Evolutionary conservation across 768 basidiomycete genomes (phyloP), one percentile per base, ranked within the genome.

Genomic region (Rhizopogon vinicolor): DNA sequence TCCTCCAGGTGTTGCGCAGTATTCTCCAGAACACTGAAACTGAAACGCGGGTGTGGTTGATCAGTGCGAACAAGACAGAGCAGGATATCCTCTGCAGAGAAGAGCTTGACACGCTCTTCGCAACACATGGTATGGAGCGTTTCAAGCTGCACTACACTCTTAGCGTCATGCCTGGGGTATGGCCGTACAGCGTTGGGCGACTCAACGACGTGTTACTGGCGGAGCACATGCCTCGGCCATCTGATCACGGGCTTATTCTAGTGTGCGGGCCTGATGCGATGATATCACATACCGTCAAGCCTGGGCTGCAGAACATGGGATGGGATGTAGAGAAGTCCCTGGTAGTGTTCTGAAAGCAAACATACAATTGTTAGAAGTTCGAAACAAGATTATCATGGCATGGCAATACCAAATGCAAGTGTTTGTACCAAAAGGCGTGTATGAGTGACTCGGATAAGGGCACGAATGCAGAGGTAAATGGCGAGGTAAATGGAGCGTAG

Each of bases 1-100:
- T 85, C 44, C 65, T 83, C 0, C 82, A 84, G 63, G 77, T 84
- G 19, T 66, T 84, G 1, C 75, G 79, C 1, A 72, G 72, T 45
- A 68, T 84, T 44, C 65, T 82, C 43, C 64, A 62, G 19, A 80
- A 83, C 54, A 18, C 49, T 1, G 75, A 78, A 53, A 61, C 59
- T 1, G 62, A 69, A 31, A 76, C 75, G 1, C 70, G 71, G 7
- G 67, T 81, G 10, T 83, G 75, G 75, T 51, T 83, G 16, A 59
- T 85, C 40, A 73, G 78, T 55, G 70, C 75, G 31, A 84, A 85
- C 63, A 72, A 72, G 31, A 71, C 70, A 14, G 68, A 74, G 28
- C 67, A 68, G 9, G 83, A 85, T 60, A 85, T 85, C 51, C 70
- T 84, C 29, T 78, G 75, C 55, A 70, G 72, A 9, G 67, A 72